Conservation (phyloP, 2,329 filamentous ascomycete genomes). For the Colletotrichum cereale region DNA sequence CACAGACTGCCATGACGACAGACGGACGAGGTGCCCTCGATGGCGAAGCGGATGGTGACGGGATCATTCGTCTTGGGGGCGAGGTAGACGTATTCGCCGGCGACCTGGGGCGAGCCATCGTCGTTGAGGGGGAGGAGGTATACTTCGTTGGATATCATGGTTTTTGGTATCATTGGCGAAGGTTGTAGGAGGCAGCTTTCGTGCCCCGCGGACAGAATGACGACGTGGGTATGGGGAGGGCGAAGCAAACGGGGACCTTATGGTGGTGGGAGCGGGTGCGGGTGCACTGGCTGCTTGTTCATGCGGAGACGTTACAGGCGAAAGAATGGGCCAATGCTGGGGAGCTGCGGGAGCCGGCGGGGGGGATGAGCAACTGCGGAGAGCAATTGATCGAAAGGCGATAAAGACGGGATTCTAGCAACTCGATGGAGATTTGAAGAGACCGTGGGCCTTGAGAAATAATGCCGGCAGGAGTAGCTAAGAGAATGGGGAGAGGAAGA, state of each 20-base stretch:
- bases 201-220: slow-evolving; percentile 41
- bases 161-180: slow-evolving; percentile 68
- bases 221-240: slow-evolving; percentile 19
- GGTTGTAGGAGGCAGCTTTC: slow-evolving; percentile 40
- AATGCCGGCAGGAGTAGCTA: neutral
- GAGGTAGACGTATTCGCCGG: slow-evolving; percentile 92
- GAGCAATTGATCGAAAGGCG: slow-evolving; percentile 13
- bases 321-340: slow-evolving; percentile 25
- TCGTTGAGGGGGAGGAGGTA: slow-evolving; percentile 94
- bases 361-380: neutral
- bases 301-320: slow-evolving; percentile 35
- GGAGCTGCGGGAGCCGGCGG: neutral
- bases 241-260: neutral
- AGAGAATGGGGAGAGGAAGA: neutral
- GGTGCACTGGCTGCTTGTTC: slow-evolving; percentile 32
- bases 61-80: slow-evolving; percentile 80
- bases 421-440: neutral
- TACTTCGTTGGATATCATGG: slow-evolving; percentile 77
- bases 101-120: slow-evolving; percentile 89
- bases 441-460: slow-evolving; percentile 1
- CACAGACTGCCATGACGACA: slow-evolving; percentile 94
- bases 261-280: slow-evolving; percentile 2
- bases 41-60: slow-evolving; percentile 86
- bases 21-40: slow-evolving; percentile 95
- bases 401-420: neutral